These are phyloP conservation scores for Didymellaceae sp. DNA, from an alignment of 2,329 filamentous ascomycete species.

Conservation along the genomic window DNA sequence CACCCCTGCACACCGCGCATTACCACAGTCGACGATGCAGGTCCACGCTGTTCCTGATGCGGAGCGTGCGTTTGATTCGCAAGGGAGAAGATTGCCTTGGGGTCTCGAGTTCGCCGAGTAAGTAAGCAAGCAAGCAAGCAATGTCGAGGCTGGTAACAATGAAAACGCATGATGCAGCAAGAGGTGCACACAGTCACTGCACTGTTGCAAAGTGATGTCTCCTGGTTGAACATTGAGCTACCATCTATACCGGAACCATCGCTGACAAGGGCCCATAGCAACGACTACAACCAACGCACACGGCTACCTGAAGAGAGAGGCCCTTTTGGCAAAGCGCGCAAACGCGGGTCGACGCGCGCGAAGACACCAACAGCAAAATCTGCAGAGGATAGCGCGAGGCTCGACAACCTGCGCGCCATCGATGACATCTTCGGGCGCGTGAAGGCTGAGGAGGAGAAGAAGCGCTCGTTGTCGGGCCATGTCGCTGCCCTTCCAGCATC, in stretches of 20 bases:
- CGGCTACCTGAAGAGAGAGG: constrained; percentile 66
- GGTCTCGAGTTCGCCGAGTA: constrained; percentile 68
- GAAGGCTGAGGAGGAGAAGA: constrained; percentile 41
- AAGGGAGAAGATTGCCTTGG: constrained; percentile 67
- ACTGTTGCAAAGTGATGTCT: not conserved
- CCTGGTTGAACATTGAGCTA: not conserved
- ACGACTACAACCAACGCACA: constrained; percentile 54
- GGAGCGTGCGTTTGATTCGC: constrained; percentile 66
- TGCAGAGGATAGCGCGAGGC: constrained; percentile 60
- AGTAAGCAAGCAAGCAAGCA: constrained; percentile 59
- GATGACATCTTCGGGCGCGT: constrained; percentile 55
- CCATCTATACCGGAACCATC: not conserved
- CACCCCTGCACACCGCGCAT: constrained; percentile 12
- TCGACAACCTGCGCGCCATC: constrained; percentile 54
- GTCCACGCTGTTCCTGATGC: constrained; percentile 69
- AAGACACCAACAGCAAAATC: constrained; percentile 66
- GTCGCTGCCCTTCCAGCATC: constrained; percentile 35
- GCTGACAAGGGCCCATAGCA: constrained; percentile 22
- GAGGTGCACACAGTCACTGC: constrained; percentile 2
- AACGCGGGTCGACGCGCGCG: constrained; percentile 55
- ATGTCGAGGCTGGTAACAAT: not conserved
- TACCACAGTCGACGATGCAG: constrained; percentile 58
- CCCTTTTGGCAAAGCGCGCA: constrained; percentile 63
- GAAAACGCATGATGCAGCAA: not conserved
- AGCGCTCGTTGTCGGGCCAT: constrained; percentile 33